Conservation (phyloP, 2,329 filamentous ascomycete species). For the Exophiala phaeomuriformis region DNA sequence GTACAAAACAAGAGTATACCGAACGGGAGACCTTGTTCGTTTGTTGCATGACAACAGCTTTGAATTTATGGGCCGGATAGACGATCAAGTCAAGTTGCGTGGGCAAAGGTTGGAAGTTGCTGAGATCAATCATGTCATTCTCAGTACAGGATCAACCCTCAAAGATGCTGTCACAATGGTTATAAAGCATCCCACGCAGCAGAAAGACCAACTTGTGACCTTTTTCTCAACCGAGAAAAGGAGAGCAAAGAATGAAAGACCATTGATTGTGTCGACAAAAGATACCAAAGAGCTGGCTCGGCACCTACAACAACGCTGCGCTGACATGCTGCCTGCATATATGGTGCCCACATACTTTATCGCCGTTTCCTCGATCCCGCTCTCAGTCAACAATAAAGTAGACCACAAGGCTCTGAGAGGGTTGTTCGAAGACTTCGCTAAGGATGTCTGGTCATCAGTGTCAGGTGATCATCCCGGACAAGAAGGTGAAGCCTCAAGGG, state of each 20-base stretch:
- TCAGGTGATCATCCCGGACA: constrained; percentile 40
- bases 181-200: constrained; percentile 59
- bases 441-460: constrained; percentile 51
- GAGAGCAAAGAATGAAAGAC: constrained; percentile 16
- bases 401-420: constrained; percentile 63
- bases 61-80: constrained; percentile 77
- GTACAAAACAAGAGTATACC: constrained; percentile 62
- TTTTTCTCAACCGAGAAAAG: constrained; percentile 49
- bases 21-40: constrained; percentile 82
- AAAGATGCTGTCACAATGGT: constrained; percentile 71
- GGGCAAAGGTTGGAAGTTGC: constrained; percentile 83
- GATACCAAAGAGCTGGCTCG: constrained; percentile 38
- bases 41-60: constrained; percentile 74
- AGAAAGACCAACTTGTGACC: constrained; percentile 75
- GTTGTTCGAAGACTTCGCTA: constrained; percentile 51
- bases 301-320: constrained; percentile 56
- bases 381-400: constrained; percentile 85
- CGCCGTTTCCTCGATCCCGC: constrained; percentile 61
- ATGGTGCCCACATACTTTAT: constrained; percentile 88
- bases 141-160: constrained; percentile 50
- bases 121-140: constrained; percentile 82
- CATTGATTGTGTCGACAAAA: constrained; percentile 35
- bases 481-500: constrained; percentile 26
- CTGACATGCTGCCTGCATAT: constrained; percentile 64
- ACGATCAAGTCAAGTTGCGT: constrained; percentile 86